These are phyloP conservation scores for Claviceps sp. DNA, from an alignment of 2,329 filamentous ascomycete genomes.

Conservation along the genomic window DNA sequence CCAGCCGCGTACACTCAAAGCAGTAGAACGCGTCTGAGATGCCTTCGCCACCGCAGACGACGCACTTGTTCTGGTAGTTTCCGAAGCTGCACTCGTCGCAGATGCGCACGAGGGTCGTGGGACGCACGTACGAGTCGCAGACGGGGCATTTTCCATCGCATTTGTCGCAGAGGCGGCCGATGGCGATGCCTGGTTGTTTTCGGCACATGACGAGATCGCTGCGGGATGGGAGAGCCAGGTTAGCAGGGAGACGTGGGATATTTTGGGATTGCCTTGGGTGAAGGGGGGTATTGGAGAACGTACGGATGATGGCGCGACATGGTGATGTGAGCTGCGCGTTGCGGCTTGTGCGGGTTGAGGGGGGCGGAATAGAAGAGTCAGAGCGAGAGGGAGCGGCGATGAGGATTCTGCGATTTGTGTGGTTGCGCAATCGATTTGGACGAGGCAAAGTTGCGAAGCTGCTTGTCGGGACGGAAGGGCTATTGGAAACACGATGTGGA, in stretches of 20 bases:
- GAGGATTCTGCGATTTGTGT: not conserved
- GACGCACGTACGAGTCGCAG: slow-evolving; percentile 96
- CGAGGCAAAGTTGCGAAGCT: not conserved
- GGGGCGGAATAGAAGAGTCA: not conserved
- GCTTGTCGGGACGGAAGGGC: not conserved
- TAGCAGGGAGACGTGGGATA: not conserved
- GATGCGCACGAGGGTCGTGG: slow-evolving; percentile 92
- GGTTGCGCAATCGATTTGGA: not conserved
- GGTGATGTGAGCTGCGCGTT: slow-evolving; percentile 4
- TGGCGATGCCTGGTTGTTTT: slow-evolving; percentile 93
- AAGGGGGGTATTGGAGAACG: slow-evolving; percentile 20
- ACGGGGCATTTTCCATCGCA: slow-evolving; percentile 99
- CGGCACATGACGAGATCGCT: slow-evolving; percentile 99
- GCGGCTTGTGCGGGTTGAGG: not conserved
- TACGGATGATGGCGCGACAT: slow-evolving; percentile 95
- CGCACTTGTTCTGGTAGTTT: slow-evolving; percentile 99
- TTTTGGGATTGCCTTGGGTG: not conserved
- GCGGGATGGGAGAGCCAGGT: slow-evolving; percentile 7
- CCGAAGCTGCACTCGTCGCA: slow-evolving; percentile 99
- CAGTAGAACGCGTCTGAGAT: slow-evolving; percentile 99
- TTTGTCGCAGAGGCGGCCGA: slow-evolving; percentile 98
- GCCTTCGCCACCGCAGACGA: slow-evolving; percentile 94
- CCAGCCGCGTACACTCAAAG: slow-evolving; percentile 92
- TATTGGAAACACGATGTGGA: slow-evolving; percentile 1
- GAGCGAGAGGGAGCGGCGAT: not conserved